Conservation (phyloP, 169 alveolate species). For the Eimeria falciformis region DNA sequence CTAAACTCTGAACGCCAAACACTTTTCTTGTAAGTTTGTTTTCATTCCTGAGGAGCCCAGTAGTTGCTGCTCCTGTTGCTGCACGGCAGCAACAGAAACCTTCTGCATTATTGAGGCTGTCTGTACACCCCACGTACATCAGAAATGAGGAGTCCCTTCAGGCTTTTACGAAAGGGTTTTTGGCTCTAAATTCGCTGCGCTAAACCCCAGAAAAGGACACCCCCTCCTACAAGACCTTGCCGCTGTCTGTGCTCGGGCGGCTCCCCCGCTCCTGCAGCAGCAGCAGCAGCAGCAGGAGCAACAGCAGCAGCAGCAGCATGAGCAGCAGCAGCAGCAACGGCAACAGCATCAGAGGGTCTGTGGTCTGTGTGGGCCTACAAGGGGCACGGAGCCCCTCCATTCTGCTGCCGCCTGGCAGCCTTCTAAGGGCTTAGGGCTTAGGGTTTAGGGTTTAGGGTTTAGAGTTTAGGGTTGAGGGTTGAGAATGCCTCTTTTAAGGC, state of each 20-base stretch:
- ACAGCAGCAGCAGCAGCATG: conserved; percentile 6
- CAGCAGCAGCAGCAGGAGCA: neutral
- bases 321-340: neutral
- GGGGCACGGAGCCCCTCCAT: neutral
- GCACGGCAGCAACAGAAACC: too few species aligned
- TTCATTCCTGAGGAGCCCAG: too few species aligned
- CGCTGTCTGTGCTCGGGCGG: neutral
- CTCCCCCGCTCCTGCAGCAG: neutral
- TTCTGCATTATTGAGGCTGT: too few species aligned
- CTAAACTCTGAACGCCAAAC: too few species aligned
- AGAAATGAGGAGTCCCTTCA: too few species aligned
- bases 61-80: too few species aligned
- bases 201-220: neutral
- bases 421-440: neutral
- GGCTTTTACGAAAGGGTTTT: neutral
- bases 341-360: neutral
- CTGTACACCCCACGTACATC: too few species aligned
- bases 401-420: neutral
- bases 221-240: neutral
- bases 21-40: too few species aligned
- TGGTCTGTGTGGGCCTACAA: neutral
- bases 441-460: conserved; percentile 8
- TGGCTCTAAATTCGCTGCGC: neutral
- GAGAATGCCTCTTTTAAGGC: conserved; percentile 84
- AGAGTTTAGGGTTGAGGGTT: neutral